Evolutionary conservation across 1,284 basidiomycete genomes (phyloP), one percentile per base, ranked within the genome.

Genomic region (Chalciporus sp.): DNA sequence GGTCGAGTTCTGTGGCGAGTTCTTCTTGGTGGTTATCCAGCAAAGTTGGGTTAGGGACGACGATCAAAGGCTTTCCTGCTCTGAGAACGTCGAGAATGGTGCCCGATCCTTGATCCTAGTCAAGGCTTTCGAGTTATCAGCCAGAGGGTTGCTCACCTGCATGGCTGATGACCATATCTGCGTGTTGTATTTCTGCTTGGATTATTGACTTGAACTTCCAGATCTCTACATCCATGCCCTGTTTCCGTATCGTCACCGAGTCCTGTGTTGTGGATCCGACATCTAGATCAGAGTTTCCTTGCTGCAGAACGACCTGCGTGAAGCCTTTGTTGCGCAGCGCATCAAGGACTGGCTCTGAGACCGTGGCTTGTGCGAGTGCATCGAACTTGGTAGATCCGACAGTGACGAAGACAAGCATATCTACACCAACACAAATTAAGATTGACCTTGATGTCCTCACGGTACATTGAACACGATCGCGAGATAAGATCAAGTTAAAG

Each of bases 11-110:
- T 41, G 80, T 73, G 0, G 96, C 94, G 6, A 99, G 78, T 66
- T 99, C 94, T 42, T 85, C 79, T 76, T 99, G 96, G 66, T 99
- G 96, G 70, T 98, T 92, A 72, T 98, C 90, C 73, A 96, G 84
- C 44, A 99, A 75, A 2, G 89, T 86, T 29, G 86, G 77, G 68
- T 99, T 99, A 11, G 95, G 94, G 1, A 98, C 87, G 12, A 93
- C 90, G 58, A 99, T 86, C 59, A 98, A 76, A 7, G 84, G 82
- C 63, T 89, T 92, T 29, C 77, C 74, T 48, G 83, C 77, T 26
- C 95, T 81, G 42, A 98, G 76, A 11, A 90, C 92, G 46, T 95
- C 92, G 37, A 98, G 79, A 62, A 98, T 95, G 1, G 95, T 97
- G 8, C 95, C 96, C 11, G 96, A 92, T 48, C 95, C 95, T 97